Evolutionary conservation across 441 rosid genomes (phyloP).

Genomic region (Pelargonium exstipulatum): DNA sequence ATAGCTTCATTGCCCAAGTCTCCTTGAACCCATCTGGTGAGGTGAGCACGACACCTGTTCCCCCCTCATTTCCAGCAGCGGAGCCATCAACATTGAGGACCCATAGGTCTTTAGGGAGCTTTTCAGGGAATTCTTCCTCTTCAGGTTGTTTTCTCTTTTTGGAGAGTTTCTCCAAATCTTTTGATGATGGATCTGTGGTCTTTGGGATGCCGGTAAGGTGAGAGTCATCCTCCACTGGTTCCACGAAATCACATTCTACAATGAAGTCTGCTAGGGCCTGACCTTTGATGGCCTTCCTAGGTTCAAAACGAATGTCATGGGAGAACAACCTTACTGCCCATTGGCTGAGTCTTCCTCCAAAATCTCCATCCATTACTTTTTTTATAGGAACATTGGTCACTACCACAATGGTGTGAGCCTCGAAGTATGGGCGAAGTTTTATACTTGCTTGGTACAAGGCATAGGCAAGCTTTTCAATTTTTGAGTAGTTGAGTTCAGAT

Average conservation of each 20-base stretch:
- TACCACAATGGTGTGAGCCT: not conserved
- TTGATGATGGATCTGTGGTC: rapidly evolving
- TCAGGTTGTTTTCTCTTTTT: too few relatives aligned
- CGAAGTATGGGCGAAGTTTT: not conserved
- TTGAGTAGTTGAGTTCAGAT: too few relatives aligned
- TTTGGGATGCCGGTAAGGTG: too few relatives aligned
- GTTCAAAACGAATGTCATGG: too few relatives aligned
- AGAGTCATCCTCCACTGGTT: too few relatives aligned
- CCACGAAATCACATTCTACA: not conserved
- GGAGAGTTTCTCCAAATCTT: too few relatives aligned
- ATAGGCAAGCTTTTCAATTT: not conserved
- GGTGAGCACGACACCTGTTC: not conserved
- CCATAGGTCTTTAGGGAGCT: not conserved
- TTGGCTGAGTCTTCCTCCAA: not conserved
- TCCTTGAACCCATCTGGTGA: not conserved
- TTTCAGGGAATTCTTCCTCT: not conserved
- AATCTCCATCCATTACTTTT: not conserved
- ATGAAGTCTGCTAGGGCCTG: not conserved
- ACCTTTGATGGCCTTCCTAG: not conserved
- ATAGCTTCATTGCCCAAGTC: not conserved
- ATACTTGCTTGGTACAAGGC: not conserved
- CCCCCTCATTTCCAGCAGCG: not conserved
- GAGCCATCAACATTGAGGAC: not conserved
- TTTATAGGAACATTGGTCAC: not conserved
- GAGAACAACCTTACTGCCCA: not conserved